phyloP scores from a whole-genome alignment of 495 filamentous ascomycete genomes.

The Neurospora sp. region DNA sequence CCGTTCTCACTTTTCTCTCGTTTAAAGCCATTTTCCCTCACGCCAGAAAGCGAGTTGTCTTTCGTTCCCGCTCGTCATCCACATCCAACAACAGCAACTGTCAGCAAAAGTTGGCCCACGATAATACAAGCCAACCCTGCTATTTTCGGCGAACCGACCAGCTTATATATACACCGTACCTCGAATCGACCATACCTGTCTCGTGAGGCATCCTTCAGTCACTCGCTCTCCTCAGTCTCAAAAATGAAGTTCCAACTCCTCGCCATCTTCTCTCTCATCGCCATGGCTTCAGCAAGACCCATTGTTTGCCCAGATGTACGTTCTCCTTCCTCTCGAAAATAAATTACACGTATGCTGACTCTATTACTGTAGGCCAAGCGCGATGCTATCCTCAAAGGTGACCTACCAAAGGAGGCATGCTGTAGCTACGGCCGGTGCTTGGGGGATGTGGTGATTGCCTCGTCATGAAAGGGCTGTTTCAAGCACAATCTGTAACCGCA shows the following conservation, averaged over 20 bases:
- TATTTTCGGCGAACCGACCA: not conserved
- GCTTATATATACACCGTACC: not conserved
- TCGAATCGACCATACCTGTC: not conserved
- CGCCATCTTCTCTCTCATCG: conserved; percentile 11
- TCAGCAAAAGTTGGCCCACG: not conserved
- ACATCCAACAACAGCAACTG: not conserved
- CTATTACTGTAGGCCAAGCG: conserved; percentile 26
- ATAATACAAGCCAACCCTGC: not conserved
- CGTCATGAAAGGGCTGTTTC: conserved; percentile 10
- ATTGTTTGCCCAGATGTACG: conserved; percentile 30
- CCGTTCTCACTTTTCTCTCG: not conserved
- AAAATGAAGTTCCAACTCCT: conserved; percentile 17
- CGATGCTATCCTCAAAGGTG: conserved; percentile 37
- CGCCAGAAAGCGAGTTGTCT: not conserved
- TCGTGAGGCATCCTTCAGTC: not conserved
- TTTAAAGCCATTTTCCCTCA: not conserved
- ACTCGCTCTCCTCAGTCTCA: not conserved
- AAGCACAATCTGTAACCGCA: not conserved
- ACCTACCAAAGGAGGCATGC: conserved; percentile 35
- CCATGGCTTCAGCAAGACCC: conserved; percentile 16
- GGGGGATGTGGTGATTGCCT: conserved; percentile 35
- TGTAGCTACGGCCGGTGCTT: conserved; percentile 41
- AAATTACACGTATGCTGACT: conserved; percentile 5
- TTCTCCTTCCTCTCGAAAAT: not conserved
- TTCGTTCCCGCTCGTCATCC: not conserved